Conservation (phyloP, 139 green algal species). For the Pleodorina starrii region DNA sequence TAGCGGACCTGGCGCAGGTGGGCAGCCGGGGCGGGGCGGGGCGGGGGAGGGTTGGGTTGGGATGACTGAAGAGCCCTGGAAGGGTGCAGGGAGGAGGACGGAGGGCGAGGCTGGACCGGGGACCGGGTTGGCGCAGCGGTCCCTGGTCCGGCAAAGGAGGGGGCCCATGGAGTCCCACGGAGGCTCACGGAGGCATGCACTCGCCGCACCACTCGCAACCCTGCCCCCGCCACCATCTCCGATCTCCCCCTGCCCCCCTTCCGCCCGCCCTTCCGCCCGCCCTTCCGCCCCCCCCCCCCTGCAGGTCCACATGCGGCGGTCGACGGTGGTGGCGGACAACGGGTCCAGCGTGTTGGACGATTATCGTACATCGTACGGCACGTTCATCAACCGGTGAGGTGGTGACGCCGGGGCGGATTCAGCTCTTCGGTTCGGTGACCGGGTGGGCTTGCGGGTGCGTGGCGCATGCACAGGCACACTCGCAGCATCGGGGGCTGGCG, state of each 20-base stretch:
- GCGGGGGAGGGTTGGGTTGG: neutral
- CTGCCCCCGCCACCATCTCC: neutral
- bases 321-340: conserved; percentile 80
- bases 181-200: too few species aligned
- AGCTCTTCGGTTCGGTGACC: too few species aligned
- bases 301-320: conserved; percentile 81
- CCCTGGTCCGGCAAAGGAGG: neutral
- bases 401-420: too few species aligned
- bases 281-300: too few species aligned
- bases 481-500: too few species aligned
- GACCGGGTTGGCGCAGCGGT: neutral
- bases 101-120: neutral
- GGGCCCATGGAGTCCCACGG: too few species aligned
- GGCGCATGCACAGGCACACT: too few species aligned
- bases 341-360: conserved; percentile 71
- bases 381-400: conserved; percentile 76
- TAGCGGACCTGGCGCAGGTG: conserved; percentile 59
- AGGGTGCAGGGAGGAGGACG: neutral
- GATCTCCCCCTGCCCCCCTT: neutral
- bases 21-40: neutral
- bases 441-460: too few species aligned
- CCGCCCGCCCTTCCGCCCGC: neutral
- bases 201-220: neutral
- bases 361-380: conserved; percentile 87
- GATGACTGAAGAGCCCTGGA: neutral